Percentiles rank a stretch among this genome's conserved stretches.
Conservation (phyloP, 148 eudicot genomes). For the Cornus suecica region DNA sequence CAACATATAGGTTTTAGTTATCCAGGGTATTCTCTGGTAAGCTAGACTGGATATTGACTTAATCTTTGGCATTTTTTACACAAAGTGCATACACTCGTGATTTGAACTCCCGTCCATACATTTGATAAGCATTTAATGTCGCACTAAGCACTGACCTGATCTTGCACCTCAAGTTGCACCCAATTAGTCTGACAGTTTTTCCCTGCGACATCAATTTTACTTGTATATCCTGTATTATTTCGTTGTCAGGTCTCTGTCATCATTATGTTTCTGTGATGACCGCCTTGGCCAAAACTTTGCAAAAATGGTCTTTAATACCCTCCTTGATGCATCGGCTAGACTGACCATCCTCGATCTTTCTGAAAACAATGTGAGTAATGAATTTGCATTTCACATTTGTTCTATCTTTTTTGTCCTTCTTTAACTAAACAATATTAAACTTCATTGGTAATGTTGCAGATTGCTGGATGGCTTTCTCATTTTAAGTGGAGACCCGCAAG, state of each 20-base stretch:
- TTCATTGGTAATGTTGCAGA: constrained; percentile 41
- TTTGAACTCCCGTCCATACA: no score
- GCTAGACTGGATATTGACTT: no score
- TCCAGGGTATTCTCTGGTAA: no score
- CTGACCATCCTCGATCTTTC: constrained; percentile 64
- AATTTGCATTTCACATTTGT: constrained; percentile 9
- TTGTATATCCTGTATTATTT: constrained; percentile 14
- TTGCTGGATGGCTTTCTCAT: constrained; percentile 75
- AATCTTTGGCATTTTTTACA: no score
- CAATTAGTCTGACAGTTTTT: background rate
- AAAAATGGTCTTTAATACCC: constrained; percentile 44
- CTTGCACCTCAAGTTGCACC: background rate
- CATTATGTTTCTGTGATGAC: constrained; percentile 55
- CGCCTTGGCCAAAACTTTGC: constrained; percentile 48
- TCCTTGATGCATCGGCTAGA: constrained; percentile 58
- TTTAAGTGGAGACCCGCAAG: constrained; percentile 36
- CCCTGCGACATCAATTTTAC: constrained; percentile 4
- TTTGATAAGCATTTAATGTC: no score
- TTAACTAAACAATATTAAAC: background rate
- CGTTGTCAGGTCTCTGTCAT: constrained; percentile 55
- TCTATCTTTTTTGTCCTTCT: background rate
- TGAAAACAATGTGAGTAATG: constrained; percentile 67
- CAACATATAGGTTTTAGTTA: no score
- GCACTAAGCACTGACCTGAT: background rate
- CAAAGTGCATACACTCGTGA: no score